Percentiles rank a stretch among this genome's conserved stretches.
These are phyloP conservation scores for Allium fistulosum DNA, from an alignment of 106 monocot genomes.

Conservation along the genomic window DNA sequence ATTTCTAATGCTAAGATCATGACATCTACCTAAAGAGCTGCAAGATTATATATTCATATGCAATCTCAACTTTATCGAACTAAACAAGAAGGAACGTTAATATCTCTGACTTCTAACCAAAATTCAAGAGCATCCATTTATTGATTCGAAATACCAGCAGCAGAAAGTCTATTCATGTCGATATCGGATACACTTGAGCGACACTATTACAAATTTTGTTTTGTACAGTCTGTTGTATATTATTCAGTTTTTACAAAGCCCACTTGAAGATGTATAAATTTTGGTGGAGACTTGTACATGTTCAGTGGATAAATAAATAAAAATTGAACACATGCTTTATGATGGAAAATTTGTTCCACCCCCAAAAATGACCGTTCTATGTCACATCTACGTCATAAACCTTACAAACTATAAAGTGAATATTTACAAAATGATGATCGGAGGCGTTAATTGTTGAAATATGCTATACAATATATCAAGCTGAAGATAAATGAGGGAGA, in stretches of 20 bases:
- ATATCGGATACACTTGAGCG: background rate
- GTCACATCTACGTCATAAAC: too few species aligned
- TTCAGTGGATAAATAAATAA: background rate
- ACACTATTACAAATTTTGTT: conserved; percentile 1
- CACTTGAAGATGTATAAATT: background rate
- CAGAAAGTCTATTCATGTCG: too few species aligned
- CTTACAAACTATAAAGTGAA: too few species aligned
- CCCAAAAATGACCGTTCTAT: too few species aligned
- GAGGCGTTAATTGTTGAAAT: too few species aligned
- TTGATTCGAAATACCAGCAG: background rate
- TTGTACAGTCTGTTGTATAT: conserved; percentile 4
- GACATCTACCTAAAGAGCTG: background rate
- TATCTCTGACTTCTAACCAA: conserved; percentile 4
- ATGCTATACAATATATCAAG: too few species aligned
- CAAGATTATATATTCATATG: background rate
- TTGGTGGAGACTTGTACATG: background rate
- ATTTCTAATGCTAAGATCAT: background rate
- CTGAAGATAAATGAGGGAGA: too few species aligned
- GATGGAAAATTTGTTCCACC: too few species aligned
- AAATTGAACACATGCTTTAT: too few species aligned
- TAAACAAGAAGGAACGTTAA: background rate
- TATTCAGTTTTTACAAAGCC: background rate
- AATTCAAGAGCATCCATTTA: background rate
- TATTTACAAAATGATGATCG: too few species aligned
- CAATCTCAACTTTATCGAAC: background rate